Percentiles rank a stretch among this genome's conserved stretches.
These are phyloP conservation scores for Hyaloscypha variabilis DNA, from an alignment of 495 filamentous ascomycete species.

Conservation along the genomic window DNA sequence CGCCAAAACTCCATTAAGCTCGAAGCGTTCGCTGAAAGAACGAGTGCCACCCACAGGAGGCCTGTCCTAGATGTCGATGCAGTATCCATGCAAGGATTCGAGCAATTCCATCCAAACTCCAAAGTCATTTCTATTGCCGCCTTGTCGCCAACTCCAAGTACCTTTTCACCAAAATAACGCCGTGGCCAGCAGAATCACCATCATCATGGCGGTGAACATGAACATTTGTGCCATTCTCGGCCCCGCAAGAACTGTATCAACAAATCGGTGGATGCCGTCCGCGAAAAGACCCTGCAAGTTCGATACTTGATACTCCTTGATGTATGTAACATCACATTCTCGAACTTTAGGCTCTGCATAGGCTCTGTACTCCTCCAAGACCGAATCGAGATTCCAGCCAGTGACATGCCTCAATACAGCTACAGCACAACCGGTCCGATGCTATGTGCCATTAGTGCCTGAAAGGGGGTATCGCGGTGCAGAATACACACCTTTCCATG, in stretches of 20 bases:
- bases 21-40: too few relatives aligned
- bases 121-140: conserved; percentile 3
- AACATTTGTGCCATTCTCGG: conserved; percentile 17
- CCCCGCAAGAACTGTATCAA: neutral
- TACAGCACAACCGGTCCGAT: conserved; percentile 82
- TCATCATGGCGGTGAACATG: conserved; percentile 6
- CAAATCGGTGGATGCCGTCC: neutral
- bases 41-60: neutral
- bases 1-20: too few relatives aligned
- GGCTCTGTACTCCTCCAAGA: conserved; percentile 67
- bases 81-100: neutral
- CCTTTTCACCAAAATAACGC: conserved; percentile 5
- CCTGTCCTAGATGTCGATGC: neutral
- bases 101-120: neutral
- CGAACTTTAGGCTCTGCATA: conserved; percentile 68
- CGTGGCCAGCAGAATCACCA: conserved; percentile 2
- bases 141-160: neutral
- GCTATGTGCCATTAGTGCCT: conserved; percentile 46
- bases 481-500: conserved; percentile 69
- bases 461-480: conserved; percentile 19
- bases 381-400: conserved; percentile 57
- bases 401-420: conserved; percentile 68
- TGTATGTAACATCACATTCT: conserved; percentile 54
- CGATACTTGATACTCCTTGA: conserved; percentile 34
- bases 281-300: conserved; percentile 22